These are phyloP conservation scores for Microsporum canis DNA, from an alignment of 2,329 filamentous ascomycete species.

Conservation along the genomic window DNA sequence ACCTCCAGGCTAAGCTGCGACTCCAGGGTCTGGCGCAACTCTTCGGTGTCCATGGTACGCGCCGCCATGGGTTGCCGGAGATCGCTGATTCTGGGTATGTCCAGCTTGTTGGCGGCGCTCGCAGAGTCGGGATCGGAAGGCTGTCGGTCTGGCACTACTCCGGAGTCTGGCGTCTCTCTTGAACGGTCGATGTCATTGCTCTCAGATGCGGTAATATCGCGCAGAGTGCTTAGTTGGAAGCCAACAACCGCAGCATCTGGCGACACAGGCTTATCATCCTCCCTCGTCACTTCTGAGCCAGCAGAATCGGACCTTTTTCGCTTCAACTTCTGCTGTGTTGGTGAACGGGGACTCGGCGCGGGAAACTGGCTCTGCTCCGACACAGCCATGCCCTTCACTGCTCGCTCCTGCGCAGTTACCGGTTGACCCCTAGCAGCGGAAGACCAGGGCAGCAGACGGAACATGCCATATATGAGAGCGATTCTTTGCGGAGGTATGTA, in stretches of 20 bases:
- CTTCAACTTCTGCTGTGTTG: slow-evolving; percentile 41
- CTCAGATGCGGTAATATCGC: background rate
- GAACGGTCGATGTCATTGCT: background rate
- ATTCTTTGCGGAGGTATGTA: background rate
- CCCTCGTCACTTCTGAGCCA: slow-evolving; percentile 21
- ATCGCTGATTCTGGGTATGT: background rate
- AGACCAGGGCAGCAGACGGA: slow-evolving; percentile 38
- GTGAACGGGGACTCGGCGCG: slow-evolving; percentile 18
- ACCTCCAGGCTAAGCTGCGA: slow-evolving; percentile 87
- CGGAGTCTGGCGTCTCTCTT: background rate
- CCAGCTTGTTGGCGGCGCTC: background rate
- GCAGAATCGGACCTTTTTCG: slow-evolving; percentile 45
- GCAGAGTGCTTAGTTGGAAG: background rate
- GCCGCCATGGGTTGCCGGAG: background rate
- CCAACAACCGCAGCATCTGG: background rate
- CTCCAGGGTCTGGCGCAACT: slow-evolving; percentile 61
- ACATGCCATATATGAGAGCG: slow-evolving; percentile 39
- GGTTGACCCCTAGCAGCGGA: slow-evolving; percentile 37
- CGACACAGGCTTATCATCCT: background rate
- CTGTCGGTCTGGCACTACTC: background rate
- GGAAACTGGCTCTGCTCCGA: slow-evolving; percentile 22
- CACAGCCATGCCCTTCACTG: slow-evolving; percentile 31
- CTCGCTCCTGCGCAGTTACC: slow-evolving; percentile 30
- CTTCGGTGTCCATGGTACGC: slow-evolving; percentile 28
- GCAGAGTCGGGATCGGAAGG: background rate